Evolutionary conservation across 1,284 basidiomycete species (phyloP).

Genomic region (Spongispora temasekensis): DNA sequence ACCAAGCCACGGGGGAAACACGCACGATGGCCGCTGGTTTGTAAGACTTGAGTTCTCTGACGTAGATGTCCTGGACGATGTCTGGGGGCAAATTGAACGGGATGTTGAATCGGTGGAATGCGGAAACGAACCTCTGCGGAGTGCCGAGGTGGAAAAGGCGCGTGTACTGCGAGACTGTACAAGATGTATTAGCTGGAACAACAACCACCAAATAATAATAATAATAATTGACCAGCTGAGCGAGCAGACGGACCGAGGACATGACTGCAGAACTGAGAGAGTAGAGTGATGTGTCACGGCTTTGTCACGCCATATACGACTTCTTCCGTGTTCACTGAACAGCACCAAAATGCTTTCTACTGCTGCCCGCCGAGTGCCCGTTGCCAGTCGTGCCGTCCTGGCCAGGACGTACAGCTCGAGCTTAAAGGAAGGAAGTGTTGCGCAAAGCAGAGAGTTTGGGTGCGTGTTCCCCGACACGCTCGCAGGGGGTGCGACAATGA

Average conservation of each 20-base stretch:
- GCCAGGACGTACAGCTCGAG: constrained; percentile 44
- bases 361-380: constrained; percentile 46
- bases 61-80: constrained; percentile 90
- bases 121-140: constrained; percentile 32
- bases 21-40: constrained; percentile 64
- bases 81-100: constrained; percentile 50
- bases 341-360: constrained; percentile 48
- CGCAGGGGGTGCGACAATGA: not conserved
- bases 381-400: constrained; percentile 22
- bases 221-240: constrained; percentile 26
- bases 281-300: constrained; percentile 19
- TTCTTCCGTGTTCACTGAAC: not conserved
- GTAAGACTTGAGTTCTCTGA: constrained; percentile 90
- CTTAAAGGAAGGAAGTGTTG: constrained; percentile 53
- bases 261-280: constrained; percentile 32
- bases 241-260: constrained; percentile 32
- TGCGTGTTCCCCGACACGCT: constrained; percentile 28
- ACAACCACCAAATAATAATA: not conserved
- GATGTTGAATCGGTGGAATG: constrained; percentile 26
- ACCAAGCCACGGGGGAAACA: constrained; percentile 17
- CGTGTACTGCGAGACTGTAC: constrained; percentile 28
- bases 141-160: constrained; percentile 28
- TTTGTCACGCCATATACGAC: constrained; percentile 13
- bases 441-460: constrained; percentile 58
- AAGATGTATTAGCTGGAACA: constrained; percentile 7